A percentile compares a stretch with the other conserved stretches of the same genome.
Conservation (phyloP, 352 stramenopile genomes). For the Globisporangium okanoganense region DNA sequence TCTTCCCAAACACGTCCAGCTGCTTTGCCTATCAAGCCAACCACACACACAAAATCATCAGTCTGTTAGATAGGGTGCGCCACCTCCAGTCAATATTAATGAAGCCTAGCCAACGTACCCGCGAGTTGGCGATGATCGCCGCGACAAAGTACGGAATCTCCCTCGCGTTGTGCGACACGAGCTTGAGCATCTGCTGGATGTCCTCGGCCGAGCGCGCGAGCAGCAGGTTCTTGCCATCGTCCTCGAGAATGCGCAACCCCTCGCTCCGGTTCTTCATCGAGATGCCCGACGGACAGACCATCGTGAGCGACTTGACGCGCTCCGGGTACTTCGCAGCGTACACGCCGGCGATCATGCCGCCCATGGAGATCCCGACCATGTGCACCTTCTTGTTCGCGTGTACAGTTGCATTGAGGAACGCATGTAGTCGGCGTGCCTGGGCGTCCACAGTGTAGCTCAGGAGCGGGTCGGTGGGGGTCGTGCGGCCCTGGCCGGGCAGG, state of each 20-base stretch:
- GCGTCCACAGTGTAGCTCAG: slow-evolving; percentile 49
- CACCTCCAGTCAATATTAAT: too few relatives aligned
- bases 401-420: slow-evolving; percentile 54
- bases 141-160: slow-evolving; percentile 35
- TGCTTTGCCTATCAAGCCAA: slow-evolving; percentile 26
- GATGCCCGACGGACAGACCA: slow-evolving; percentile 72
- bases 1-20: slow-evolving; percentile 53
- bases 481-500: slow-evolving; percentile 58
- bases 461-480: slow-evolving; percentile 38
- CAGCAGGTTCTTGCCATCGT: slow-evolving; percentile 66
- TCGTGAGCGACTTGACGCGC: slow-evolving; percentile 52
- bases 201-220: slow-evolving; percentile 55
- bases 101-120: slow-evolving; percentile 18
- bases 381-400: slow-evolving; percentile 54
- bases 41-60: neutral
- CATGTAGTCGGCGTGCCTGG: slow-evolving; percentile 50
- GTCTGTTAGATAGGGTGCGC: too few relatives aligned
- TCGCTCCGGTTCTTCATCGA: slow-evolving; percentile 65
- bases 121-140: slow-evolving; percentile 30
- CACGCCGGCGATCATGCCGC: slow-evolving; percentile 65
- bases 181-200: slow-evolving; percentile 47
- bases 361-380: slow-evolving; percentile 72
- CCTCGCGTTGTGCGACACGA: slow-evolving; percentile 31
- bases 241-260: slow-evolving; percentile 47
- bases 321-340: slow-evolving; percentile 63